Evolutionary conservation across 495 filamentous ascomycete species (phyloP).

Genomic region (Podospora didyma): DNA sequence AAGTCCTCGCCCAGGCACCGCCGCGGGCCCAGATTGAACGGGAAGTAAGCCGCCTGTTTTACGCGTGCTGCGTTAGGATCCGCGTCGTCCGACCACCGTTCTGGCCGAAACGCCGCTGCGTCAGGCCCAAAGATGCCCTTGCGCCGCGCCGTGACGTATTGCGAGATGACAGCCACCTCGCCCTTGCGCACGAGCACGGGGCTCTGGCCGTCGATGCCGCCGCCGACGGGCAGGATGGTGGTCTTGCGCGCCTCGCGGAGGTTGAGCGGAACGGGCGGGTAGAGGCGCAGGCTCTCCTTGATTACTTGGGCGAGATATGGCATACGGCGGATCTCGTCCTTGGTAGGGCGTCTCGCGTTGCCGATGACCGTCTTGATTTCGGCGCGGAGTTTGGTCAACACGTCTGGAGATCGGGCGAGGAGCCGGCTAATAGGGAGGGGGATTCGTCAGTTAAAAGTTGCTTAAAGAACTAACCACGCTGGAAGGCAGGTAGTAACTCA

Average conservation of each 20-base stretch:
- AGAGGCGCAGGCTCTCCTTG: conserved; percentile 81
- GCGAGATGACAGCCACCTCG: conserved; percentile 69
- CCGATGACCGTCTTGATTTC: conserved; percentile 63
- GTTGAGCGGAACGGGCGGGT: conserved; percentile 73
- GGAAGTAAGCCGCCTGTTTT: conserved; percentile 40
- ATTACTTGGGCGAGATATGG: conserved; percentile 73
- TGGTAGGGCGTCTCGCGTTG: conserved; percentile 52
- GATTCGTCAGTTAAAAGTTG: not conserved
- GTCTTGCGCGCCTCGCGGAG: conserved; percentile 50
- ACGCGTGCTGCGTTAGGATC: not conserved
- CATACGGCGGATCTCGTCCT: conserved; percentile 65
- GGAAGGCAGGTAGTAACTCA: not conserved
- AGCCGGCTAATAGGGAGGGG: not conserved
- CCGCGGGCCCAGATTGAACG: conserved; percentile 54
- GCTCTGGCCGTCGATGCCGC: conserved; percentile 20
- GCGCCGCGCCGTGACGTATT: conserved; percentile 78
- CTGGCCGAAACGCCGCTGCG: conserved; percentile 68
- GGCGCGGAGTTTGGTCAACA: conserved; percentile 62
- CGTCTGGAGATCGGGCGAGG: conserved; percentile 57
- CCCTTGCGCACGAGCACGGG: conserved; percentile 59
- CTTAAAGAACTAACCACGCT: not conserved
- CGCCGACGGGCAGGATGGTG: conserved; percentile 31
- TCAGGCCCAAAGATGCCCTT: conserved; percentile 74
- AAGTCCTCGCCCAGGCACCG: conserved; percentile 39
- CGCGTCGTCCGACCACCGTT: conserved; percentile 57